Evolutionary conservation across 257 asterid genomes (phyloP), one percentile per base, ranked within the genome.

Genomic region (Lycium ferocissimum): DNA sequence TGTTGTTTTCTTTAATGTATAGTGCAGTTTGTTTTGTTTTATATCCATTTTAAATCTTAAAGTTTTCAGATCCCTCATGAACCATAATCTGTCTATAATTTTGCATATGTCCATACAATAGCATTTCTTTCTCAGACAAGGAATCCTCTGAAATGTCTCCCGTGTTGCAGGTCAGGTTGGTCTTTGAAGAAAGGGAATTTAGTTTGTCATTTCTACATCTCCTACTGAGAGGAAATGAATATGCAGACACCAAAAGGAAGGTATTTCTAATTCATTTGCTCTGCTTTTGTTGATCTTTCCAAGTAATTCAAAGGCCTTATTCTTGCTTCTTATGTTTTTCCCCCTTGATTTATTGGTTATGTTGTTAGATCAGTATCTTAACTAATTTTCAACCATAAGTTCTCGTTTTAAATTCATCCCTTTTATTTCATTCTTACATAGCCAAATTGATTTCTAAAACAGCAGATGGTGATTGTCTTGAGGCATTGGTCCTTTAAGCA

Each of bases 211-310:
- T 87, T 84, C 89, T 86, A 85, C 89, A 6, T 88, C 84, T 62
- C 38, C 82, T 49, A 59, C 76, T 26, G 89, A 86, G 86, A 82
- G 45, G 75, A 17, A 58, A 86, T 83, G 66, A 89, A 63, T 84
- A 96, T 96, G 99, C 98, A 93, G 96, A 90, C 96, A 37, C 86
- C 98, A 86, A 94, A 92, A 85, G 83, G 92, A 83, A 94, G 99
- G 98, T 96, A 87, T 47, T 80, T 78, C 76, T 17, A 14, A 47
- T 62, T 71, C 49, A 49, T 65, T 80, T 35, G 14, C 79, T 17
- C 82, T 26, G 45, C 47, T 51, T 22, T 51, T 76, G 62, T 33
- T 76, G 47, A 76, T 51, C 2, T 26, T 7, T 14, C 15, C 8
- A 26, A 51, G 62, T 22, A 76, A 75, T 22, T 49, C 62, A 26